Conservation (phyloP, 352 stramenopile genomes). For the Phytophthora kernoviae region DNA sequence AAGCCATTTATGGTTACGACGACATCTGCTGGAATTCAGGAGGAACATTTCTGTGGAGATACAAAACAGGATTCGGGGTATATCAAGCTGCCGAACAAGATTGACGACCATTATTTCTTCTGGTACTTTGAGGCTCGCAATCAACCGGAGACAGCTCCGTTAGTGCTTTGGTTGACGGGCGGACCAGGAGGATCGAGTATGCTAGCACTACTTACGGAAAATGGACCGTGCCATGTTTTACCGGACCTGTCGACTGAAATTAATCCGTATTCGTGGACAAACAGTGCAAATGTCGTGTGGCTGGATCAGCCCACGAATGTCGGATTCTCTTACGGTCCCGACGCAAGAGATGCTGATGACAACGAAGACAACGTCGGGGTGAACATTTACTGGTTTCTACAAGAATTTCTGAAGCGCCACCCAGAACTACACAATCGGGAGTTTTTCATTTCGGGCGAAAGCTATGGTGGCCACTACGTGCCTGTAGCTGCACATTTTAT, state of each 20-base stretch:
- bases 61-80: constrained; percentile 55
- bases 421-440: constrained; percentile 43
- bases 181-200: constrained; percentile 54
- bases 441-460: constrained; percentile 65
- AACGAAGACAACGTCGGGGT: constrained; percentile 50
- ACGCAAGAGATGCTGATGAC: constrained; percentile 33
- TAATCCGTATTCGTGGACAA: constrained; percentile 61
- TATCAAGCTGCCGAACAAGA: constrained; percentile 57
- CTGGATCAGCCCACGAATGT: constrained; percentile 58
- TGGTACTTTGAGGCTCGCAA: constrained; percentile 65
- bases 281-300: constrained; percentile 60
- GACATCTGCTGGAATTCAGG: constrained; percentile 19
- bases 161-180: constrained; percentile 63
- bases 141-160: constrained; percentile 38
- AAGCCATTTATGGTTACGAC: constrained; percentile 18
- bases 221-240: constrained; percentile 56
- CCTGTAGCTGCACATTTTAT: constrained; percentile 58
- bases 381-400: constrained; percentile 64
- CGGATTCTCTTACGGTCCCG: constrained; percentile 50
- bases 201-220: constrained; percentile 57
- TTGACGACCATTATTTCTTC: constrained; percentile 71
- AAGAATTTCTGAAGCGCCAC: constrained; percentile 52
- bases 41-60: constrained; percentile 47
- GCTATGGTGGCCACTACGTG: constrained; percentile 64
- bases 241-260: constrained; percentile 41